Percentiles rank a stretch among this genome's conserved stretches.
phyloP scores from a whole-genome alignment of 2,329 filamentous ascomycete species.

The Phoma herbarum region DNA sequence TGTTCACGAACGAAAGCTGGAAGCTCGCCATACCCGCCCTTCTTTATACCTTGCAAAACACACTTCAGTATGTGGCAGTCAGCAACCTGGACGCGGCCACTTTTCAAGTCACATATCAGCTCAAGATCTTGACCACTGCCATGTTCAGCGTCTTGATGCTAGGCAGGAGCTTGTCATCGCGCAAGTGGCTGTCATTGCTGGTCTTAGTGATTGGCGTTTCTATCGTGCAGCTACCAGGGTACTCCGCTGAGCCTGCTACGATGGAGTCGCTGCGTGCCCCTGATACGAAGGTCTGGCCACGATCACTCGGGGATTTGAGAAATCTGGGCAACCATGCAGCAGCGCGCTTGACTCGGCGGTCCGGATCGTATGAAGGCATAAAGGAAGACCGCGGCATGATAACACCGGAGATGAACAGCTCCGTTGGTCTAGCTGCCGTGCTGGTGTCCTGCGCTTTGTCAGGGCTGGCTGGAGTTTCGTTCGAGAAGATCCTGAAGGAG shows the following conservation, averaged over 20 bases:
- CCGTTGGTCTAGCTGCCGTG: conserved; percentile 80
- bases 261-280: conserved; percentile 67
- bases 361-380: conserved; percentile 91
- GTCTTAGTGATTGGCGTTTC: conserved; percentile 83
- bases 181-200: conserved; percentile 82
- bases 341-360: conserved; percentile 65
- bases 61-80: conserved; percentile 90
- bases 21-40: conserved; percentile 89
- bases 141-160: conserved; percentile 85
- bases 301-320: conserved; percentile 79
- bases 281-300: conserved; percentile 64
- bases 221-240: conserved; percentile 80
- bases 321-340: conserved; percentile 65
- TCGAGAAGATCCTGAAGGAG: conserved; percentile 91
- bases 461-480: conserved; percentile 84
- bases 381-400: conserved; percentile 66
- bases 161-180: conserved; percentile 71
- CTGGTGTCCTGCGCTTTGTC: conserved; percentile 81
- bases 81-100: conserved; percentile 91
- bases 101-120: conserved; percentile 91
- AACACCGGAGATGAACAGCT: conserved; percentile 73
- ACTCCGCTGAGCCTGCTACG: conserved; percentile 59
- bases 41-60: conserved; percentile 91
- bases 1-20: conserved; percentile 93
- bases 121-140: conserved; percentile 92